Evolutionary conservation across 768 basidiomycete species (phyloP).

Genomic region (Naganishia vishniacii): DNA sequence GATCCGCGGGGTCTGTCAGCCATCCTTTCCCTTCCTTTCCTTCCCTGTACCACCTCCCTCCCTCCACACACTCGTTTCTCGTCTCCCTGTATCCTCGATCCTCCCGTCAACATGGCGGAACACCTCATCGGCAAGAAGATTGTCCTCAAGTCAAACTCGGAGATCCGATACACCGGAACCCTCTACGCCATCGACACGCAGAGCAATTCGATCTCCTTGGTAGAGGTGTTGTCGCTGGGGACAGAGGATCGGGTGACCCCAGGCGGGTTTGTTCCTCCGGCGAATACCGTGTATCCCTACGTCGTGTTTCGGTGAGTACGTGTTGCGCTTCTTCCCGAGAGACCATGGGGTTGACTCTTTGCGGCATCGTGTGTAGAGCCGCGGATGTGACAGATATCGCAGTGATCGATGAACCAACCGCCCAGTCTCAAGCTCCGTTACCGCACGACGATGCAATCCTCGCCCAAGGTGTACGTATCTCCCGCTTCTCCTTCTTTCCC

Average conservation of each 20-base stretch:
- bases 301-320: slow-evolving; percentile 24
- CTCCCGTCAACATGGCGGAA: not conserved
- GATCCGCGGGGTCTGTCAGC: no score
- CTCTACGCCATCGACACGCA: slow-evolving; percentile 4
- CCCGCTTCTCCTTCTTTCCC: no score
- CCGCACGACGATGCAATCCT: slow-evolving; percentile 25
- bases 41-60: no score
- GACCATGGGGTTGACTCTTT: no score
- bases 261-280: slow-evolving; percentile 6
- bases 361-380: slow-evolving; percentile 9
- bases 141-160: slow-evolving; percentile 25
- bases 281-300: slow-evolving; percentile 15
- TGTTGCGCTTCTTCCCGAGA: not conserved
- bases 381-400: slow-evolving; percentile 22
- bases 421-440: not conserved
- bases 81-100: no score
- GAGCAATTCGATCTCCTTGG: slow-evolving; percentile 9
- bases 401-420: slow-evolving; percentile 1
- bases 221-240: slow-evolving; percentile 20
- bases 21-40: no score
- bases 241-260: slow-evolving; percentile 24
- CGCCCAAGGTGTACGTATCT: slow-evolving; percentile 1
- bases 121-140: slow-evolving; percentile 22
- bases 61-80: no score
- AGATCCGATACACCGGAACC: slow-evolving; percentile 23